Conservation (phyloP, 2,329 filamentous ascomycete species). For the Pseudogymnoascus sp. region DNA sequence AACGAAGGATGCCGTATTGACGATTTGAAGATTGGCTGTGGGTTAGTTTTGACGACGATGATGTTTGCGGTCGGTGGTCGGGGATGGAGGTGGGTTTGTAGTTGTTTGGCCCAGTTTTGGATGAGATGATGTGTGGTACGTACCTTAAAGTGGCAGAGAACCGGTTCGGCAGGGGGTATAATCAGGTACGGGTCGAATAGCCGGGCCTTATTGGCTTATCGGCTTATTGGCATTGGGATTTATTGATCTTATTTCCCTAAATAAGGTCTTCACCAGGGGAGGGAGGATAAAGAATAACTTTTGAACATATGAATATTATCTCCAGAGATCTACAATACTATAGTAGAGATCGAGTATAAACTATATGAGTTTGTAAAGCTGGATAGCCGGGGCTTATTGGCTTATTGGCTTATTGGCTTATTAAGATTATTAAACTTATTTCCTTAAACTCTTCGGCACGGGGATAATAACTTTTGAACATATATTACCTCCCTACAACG, state of each 20-base stretch:
- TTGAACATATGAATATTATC: too few relatives aligned
- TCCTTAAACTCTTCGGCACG: neutral
- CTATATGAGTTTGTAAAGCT: too few relatives aligned
- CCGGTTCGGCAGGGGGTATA: slow-evolving; percentile 5
- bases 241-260: neutral
- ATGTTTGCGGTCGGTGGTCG: slow-evolving; percentile 5
- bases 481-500: too few relatives aligned
- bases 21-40: neutral
- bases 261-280: neutral
- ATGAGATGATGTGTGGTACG: slow-evolving; percentile 1
- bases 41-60: neutral
- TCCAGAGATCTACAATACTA: too few relatives aligned
- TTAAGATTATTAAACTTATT: neutral
- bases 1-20: slow-evolving; percentile 6
- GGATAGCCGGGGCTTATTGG: too few relatives aligned
- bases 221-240: neutral
- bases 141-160: neutral
- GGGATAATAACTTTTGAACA: too few relatives aligned
- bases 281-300: too few relatives aligned
- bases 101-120: slow-evolving; percentile 8
- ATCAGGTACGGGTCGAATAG: slow-evolving; percentile 6
- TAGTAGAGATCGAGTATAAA: too few relatives aligned
- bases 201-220: neutral
- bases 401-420: neutral
- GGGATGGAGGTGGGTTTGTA: slow-evolving; percentile 2